Evolutionary conservation across 2,329 filamentous ascomycete genomes (phyloP).

Genomic region (Allantophomopsis cytisporea): DNA sequence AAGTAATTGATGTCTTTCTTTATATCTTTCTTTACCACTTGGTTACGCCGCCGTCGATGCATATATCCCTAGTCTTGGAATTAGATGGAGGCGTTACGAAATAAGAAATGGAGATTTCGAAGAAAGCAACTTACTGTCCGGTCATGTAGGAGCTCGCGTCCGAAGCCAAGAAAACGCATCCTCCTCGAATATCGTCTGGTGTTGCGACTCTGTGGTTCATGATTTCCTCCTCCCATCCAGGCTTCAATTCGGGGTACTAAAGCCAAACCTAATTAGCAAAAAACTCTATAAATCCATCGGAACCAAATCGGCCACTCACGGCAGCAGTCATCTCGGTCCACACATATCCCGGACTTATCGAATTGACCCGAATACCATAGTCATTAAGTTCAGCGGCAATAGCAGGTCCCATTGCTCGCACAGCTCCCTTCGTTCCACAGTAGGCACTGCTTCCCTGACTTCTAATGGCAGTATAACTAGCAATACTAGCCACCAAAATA

Average conservation of each 20-base stretch:
- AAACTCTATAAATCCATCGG: constrained; percentile 12
- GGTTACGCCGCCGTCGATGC: constrained; percentile 12
- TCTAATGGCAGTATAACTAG: constrained; percentile 33
- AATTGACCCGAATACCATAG: constrained; percentile 25
- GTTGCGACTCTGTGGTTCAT: constrained; percentile 17
- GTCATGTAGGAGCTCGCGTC: constrained; percentile 49
- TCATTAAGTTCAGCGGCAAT: constrained; percentile 29
- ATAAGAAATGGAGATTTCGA: background rate
- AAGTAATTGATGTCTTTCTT: background rate
- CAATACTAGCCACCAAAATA: constrained; percentile 37
- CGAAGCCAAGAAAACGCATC: constrained; percentile 39
- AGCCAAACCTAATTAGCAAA: constrained; percentile 19
- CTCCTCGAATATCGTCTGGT: constrained; percentile 22
- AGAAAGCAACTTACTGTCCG: constrained; percentile 19
- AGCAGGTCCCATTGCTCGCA: constrained; percentile 29
- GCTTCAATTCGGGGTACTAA: constrained; percentile 15
- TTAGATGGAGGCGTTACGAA: background rate
- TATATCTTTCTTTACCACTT: constrained; percentile 4
- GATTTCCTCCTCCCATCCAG: constrained; percentile 22
- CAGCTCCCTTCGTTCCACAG: constrained; percentile 31
- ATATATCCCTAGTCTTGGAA: constrained; percentile 4
- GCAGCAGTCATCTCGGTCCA: constrained; percentile 11
- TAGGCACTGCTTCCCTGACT: constrained; percentile 32
- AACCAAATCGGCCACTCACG: constrained; percentile 3
- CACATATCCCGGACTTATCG: constrained; percentile 21